Conservation (phyloP, 495 filamentous ascomycete species). For the Sporormia fimetaria region DNA sequence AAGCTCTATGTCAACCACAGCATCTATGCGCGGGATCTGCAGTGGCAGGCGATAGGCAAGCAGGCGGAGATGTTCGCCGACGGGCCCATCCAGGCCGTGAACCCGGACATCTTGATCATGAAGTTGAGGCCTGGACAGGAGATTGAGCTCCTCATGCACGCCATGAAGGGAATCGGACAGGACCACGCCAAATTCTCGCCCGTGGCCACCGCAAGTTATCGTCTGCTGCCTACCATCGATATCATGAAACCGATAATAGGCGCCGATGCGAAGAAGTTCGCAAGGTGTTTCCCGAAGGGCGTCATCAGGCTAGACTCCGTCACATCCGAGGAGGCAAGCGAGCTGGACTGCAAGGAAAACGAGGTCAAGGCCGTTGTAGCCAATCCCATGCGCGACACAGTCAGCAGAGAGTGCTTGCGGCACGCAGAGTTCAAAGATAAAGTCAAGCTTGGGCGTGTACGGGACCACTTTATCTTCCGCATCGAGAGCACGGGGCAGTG, state of each 20-base stretch:
- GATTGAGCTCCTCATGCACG: slow-evolving; percentile 73
- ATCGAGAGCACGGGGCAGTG: slow-evolving; percentile 93
- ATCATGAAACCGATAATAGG: slow-evolving; percentile 76
- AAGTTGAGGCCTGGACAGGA: slow-evolving; percentile 88
- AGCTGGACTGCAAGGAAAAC: slow-evolving; percentile 57
- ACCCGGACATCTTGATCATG: slow-evolving; percentile 88
- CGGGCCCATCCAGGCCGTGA: slow-evolving; percentile 53
- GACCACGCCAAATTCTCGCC: slow-evolving; percentile 98
- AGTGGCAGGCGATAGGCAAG: slow-evolving; percentile 59
- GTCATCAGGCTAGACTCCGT: slow-evolving; percentile 74
- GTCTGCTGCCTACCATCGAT: slow-evolving; percentile 74
- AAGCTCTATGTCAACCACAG: slow-evolving; percentile 75
- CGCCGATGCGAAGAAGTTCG: slow-evolving; percentile 77
- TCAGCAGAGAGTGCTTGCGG: slow-evolving; percentile 80
- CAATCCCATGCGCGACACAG: slow-evolving; percentile 78
- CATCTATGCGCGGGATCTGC: slow-evolving; percentile 76
- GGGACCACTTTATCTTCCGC: slow-evolving; percentile 95
- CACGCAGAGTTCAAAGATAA: slow-evolving; percentile 90
- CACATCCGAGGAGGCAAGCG: slow-evolving; percentile 54
- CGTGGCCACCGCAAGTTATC: slow-evolving; percentile 86
- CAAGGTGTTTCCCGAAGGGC: slow-evolving; percentile 76
- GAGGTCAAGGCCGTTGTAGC: slow-evolving; percentile 78
- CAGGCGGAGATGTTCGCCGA: slow-evolving; percentile 60
- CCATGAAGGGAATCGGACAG: slow-evolving; percentile 82
- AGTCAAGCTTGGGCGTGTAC: slow-evolving; percentile 78